Evolutionary conservation across 2,329 filamentous ascomycete genomes (phyloP), one percentile per base, ranked within the genome.

Genomic region (Fusarium pseudoanthophilum): DNA sequence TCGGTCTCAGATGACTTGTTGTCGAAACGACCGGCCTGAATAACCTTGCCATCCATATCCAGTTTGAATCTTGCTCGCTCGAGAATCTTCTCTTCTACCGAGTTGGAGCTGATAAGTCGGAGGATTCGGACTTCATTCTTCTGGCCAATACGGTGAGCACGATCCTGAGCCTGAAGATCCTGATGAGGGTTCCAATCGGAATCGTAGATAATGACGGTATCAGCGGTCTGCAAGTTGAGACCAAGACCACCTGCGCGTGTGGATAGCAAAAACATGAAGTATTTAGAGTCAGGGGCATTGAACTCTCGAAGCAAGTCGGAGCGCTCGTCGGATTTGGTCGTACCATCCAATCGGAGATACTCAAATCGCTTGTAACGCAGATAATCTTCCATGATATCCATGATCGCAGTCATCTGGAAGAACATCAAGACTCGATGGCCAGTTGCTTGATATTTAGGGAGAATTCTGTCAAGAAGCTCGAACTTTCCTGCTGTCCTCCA

Each of bases 321-420:
- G 75, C 96, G 94, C 83, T 99, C 96, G 79, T 99, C 96, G 2
- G 96, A 95, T 82, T 99, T 99, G 51, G 96, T 99, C 2, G 95
- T 96, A 85, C 96, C 96, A 79, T 99, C 96, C 67, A 99, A 87
- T 81, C 96, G 95, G 75, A 99, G 88, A 81, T 97, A 99, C 79
- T 93, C 88, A 75, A 97, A 87, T 52, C 92, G 92, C 73, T 94
- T 90, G 79, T 94, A 92, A 7, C 95, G 92, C 71, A 99, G 84
- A 82, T 97, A 99, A 81, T 99, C 96, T 78, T 99, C 96, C 96
- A 99, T 98, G 79, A 99, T 99, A 84, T 99, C 97, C 96, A 99
- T 99, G 81, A 99, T 99, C 71, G 97, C 95, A 8, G 96, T 99
- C 96, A 99, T 99, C 82, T 99, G 96, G 88, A 99, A 99, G 89